Percentiles rank a stretch among this genome's conserved stretches.
Conservation (phyloP, 495 filamentous ascomycete genomes). For the Penicillium chermesinum region DNA sequence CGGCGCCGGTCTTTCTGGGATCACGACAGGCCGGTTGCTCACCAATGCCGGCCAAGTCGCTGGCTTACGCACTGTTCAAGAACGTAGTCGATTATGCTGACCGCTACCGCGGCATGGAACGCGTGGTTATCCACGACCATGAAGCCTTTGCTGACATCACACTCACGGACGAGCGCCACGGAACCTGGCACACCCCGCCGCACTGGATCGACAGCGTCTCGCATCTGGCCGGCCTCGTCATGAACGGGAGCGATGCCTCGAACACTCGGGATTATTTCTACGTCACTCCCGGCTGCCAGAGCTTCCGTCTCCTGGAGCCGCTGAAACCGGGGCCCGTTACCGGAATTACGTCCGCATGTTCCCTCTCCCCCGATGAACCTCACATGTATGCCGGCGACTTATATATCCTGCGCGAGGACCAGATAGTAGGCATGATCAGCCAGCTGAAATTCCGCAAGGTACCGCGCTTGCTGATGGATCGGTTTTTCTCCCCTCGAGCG, state of each 20-base stretch:
- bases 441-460: slow-evolving; percentile 30
- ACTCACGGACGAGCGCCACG: slow-evolving; percentile 19
- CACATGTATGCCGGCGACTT: slow-evolving; percentile 32
- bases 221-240: slow-evolving; percentile 39
- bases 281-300: slow-evolving; percentile 33
- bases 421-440: slow-evolving; percentile 30
- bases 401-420: slow-evolving; percentile 32
- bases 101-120: slow-evolving; percentile 36
- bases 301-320: slow-evolving; percentile 22
- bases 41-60: too few relatives aligned
- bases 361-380: slow-evolving; percentile 18
- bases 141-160: slow-evolving; percentile 39
- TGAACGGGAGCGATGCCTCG: slow-evolving; percentile 26
- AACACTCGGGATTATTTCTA: slow-evolving; percentile 28
- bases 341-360: slow-evolving; percentile 38
- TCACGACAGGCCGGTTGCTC: too few relatives aligned
- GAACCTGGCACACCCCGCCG: slow-evolving; percentile 20
- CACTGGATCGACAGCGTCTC: slow-evolving; percentile 41
- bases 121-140: slow-evolving; percentile 23
- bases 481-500: slow-evolving; percentile 28
- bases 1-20: too few relatives aligned
- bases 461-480: slow-evolving; percentile 28
- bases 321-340: slow-evolving; percentile 31
- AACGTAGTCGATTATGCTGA: slow-evolving; percentile 39
- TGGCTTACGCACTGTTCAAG: slow-evolving; percentile 32